Evolutionary conservation across 805 yeast species (phyloP).

Genomic region (Wickerhamiella dianesei): DNA sequence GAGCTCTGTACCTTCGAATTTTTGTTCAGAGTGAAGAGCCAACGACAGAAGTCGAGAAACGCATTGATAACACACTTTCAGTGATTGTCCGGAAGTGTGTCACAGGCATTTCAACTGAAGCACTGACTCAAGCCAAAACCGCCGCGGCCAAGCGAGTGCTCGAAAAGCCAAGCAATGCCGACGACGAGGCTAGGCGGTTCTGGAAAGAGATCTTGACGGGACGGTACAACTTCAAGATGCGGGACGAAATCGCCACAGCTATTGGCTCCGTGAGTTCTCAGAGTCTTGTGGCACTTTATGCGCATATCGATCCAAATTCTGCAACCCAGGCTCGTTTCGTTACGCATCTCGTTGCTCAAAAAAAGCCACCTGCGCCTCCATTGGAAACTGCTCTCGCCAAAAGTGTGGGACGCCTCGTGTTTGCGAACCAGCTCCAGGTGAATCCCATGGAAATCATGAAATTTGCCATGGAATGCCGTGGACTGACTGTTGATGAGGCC

Average conservation of each 20-base stretch:
- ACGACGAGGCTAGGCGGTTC: conserved; percentile 57
- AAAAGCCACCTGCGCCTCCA: conserved; percentile 4
- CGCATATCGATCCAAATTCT: conserved; percentile 13
- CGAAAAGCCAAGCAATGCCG: conserved; percentile 62
- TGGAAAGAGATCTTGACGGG: conserved; percentile 62
- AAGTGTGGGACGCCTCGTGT: conserved; percentile 20
- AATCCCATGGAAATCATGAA: conserved; percentile 15
- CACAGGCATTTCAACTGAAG: too few species aligned
- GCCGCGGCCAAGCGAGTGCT: conserved; percentile 53
- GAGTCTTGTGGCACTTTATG: background rate
- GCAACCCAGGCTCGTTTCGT: conserved; percentile 32
- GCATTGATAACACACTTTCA: conserved; percentile 24
- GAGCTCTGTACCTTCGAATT: conserved; percentile 57
- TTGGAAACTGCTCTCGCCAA: conserved; percentile 15
- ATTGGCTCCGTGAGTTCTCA: background rate
- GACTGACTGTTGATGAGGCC: conserved; percentile 12
- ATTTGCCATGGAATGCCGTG: conserved; percentile 11
- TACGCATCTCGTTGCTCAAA: conserved; percentile 51
- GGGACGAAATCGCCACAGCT: conserved; percentile 37
- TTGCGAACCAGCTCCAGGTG: conserved; percentile 17
- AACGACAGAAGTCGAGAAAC: conserved; percentile 55
- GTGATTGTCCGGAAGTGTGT: too few species aligned
- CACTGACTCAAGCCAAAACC: conserved; percentile 54
- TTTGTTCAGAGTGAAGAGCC: conserved; percentile 75
- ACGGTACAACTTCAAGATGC: conserved; percentile 56